These are phyloP conservation scores for Tylopilus rubrobrunneus DNA, from an alignment of 768 basidiomycete species.

Conservation along the genomic window DNA sequence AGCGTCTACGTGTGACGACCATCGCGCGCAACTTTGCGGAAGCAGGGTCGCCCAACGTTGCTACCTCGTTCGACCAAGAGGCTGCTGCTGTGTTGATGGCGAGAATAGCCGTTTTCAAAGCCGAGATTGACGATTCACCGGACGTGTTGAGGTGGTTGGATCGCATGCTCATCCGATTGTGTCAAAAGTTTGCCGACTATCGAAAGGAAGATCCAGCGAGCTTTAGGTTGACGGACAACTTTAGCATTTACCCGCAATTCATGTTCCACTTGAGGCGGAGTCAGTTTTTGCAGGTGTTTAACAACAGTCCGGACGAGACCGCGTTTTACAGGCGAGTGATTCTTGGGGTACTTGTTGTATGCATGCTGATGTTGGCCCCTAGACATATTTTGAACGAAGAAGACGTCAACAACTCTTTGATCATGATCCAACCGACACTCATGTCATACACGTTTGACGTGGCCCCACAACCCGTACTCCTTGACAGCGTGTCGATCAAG, in stretches of 20 bases:
- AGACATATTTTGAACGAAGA: conserved; percentile 95
- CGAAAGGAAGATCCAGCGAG: conserved; percentile 86
- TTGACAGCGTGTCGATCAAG: conserved; percentile 97
- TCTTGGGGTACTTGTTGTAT: not conserved
- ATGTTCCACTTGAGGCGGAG: conserved; percentile 98
- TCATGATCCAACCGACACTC: conserved; percentile 99
- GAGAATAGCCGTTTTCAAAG: conserved; percentile 98
- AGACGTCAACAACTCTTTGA: conserved; percentile 98
- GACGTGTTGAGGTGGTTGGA: too few relatives aligned
- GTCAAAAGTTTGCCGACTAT: conserved; percentile 79
- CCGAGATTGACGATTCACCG: too few relatives aligned
- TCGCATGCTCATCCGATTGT: too few relatives aligned
- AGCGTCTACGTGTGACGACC: conserved; percentile 94
- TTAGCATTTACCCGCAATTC: conserved; percentile 99
- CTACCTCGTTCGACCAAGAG: conserved; percentile 92
- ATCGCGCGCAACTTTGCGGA: conserved; percentile 98
- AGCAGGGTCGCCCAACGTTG: conserved; percentile 91
- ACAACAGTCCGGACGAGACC: conserved; percentile 99
- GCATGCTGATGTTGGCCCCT: conserved; percentile 4
- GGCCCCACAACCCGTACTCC: conserved; percentile 68
- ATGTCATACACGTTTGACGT: conserved; percentile 87
- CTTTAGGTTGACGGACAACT: conserved; percentile 92
- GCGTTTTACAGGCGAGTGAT: conserved; percentile 79
- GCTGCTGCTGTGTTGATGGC: conserved; percentile 98
- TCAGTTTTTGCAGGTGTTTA: conserved; percentile 99